Percentiles rank a stretch among this genome's conserved stretches.
Conservation (phyloP, 1,284 basidiomycete genomes). For the Ustilago hordei region DNA sequence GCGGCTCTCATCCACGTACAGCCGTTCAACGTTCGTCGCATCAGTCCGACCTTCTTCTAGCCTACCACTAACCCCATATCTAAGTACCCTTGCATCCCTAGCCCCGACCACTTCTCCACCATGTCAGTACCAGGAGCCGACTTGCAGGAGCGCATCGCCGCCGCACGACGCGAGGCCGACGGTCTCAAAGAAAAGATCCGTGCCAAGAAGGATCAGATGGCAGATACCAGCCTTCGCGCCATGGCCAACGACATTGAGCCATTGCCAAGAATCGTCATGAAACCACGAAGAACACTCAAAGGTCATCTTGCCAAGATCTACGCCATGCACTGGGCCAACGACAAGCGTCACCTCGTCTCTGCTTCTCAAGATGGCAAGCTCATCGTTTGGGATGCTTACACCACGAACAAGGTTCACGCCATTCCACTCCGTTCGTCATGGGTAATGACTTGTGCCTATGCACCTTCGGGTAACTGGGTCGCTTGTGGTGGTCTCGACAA, state of each 20-base stretch:
- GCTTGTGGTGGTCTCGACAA: conserved; percentile 99
- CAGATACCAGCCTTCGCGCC: conserved; percentile 92
- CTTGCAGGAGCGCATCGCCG: conserved; percentile 78
- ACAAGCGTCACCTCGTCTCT: conserved; percentile 95
- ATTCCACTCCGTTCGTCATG: conserved; percentile 96
- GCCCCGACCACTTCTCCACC: conserved; percentile 5
- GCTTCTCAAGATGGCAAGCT: conserved; percentile 99
- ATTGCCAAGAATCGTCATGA: conserved; percentile 93
- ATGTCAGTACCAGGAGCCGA: conserved; percentile 59
- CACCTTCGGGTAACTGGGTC: conserved; percentile 94
- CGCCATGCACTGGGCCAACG: conserved; percentile 98
- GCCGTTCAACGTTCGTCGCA: background rate
- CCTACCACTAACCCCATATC: background rate
- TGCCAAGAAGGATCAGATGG: conserved; percentile 91
- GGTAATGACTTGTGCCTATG: conserved; percentile 99
- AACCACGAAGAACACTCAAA: conserved; percentile 90
- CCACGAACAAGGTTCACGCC: conserved; percentile 99
- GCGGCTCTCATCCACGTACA: background rate
- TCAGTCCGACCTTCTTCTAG: background rate
- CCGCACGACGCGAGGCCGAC: conserved; percentile 94
- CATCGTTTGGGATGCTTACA: conserved; percentile 99
- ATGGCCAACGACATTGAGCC: conserved; percentile 97
- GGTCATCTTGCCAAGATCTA: conserved; percentile 99
- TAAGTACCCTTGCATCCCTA: background rate
- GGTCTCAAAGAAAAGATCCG: conserved; percentile 97